Percentiles rank a stretch among this genome's conserved stretches.
phyloP scores from a whole-genome alignment of 2,329 filamentous ascomycete species.

The Leptographium wingfieldii region DNA sequence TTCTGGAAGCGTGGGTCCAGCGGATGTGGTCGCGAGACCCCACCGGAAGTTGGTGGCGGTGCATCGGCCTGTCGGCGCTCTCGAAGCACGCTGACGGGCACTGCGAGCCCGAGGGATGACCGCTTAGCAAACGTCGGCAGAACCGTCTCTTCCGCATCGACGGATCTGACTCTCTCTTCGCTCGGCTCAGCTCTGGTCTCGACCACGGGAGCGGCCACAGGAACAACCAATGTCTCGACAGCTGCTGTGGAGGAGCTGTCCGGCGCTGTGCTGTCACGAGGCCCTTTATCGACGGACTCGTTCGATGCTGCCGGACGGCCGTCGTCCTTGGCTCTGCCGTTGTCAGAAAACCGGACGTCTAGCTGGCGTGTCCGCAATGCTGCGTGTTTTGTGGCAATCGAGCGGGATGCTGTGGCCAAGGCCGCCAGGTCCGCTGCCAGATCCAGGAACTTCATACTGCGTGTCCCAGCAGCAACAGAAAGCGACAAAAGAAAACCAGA shows the following conservation, averaged over 20 bases:
- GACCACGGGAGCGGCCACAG: background rate
- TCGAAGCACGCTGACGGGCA: constrained; percentile 1
- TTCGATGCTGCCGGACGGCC: background rate
- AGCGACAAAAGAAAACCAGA: background rate
- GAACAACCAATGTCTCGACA: background rate
- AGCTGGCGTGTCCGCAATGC: constrained; percentile 43
- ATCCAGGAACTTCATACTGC: constrained; percentile 47
- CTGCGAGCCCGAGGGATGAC: constrained; percentile 1
- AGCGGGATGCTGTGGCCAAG: constrained; percentile 56
- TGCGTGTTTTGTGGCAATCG: constrained; percentile 51
- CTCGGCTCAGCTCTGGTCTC: background rate
- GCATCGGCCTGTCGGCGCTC: background rate
- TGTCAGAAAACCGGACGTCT: constrained; percentile 10
- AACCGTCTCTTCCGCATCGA: background rate
- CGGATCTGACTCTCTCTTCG: background rate
- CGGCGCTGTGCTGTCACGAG: background rate
- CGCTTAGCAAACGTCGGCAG: constrained; percentile 10
- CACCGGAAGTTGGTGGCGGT: background rate
- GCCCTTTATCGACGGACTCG: background rate
- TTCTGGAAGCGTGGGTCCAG: constrained; percentile 12
- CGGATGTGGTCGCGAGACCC: constrained; percentile 8
- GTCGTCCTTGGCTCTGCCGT: background rate
- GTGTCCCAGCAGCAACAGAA: background rate
- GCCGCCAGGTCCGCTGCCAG: constrained; percentile 56
- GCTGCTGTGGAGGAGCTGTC: background rate